Base-by-base conservation (phyloP, 352 stramenopile species). In the Phytophthora sansomeana region DNA sequence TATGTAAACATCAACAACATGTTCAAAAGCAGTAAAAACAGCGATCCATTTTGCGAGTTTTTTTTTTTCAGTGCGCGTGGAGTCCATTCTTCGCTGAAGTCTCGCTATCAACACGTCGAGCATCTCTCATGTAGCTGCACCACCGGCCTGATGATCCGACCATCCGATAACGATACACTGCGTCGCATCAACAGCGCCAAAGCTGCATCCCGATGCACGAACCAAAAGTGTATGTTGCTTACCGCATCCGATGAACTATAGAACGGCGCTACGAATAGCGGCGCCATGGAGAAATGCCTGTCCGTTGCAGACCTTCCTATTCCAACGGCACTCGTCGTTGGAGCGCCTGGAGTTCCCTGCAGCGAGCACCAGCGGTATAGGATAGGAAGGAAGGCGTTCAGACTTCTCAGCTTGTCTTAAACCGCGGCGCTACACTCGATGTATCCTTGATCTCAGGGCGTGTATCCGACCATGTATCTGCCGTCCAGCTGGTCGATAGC, bases 381-480 rank as follows among this genome's bases (percentile, higher is more conserved):
- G 32, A 36, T 36, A 36, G 16, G 11, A 39, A 39, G 33, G 10
- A 39, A 14, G 21, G 21, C 21, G 21, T 24, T 3, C 21, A 24
- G 21, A 3, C 21, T 24, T 3, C 21, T 24, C 1, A 24, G 21
- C 21, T 24, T 24, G 21, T 3, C 33, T n/a, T 8, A 36, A 36
- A 36, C 32, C 33, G 33, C 38, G 38, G 17, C 38, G 16, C 38
- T 44, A 35, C 36, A 39, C 48, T 51, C 39, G 39, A 43, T 60
- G 58, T 67, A 67, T 67, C 58, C 58, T 26, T 9, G 49, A 67
- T 67, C 13, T 36, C 50, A 58, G 50, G 24, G 3, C 24, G 19
- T 28, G 51, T 30, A 48, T 48, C 51, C 51, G 35, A 13, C 30
- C 44, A 43, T 64, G 57, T 50, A 64, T 58, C 57, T 21, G 46